phyloP scores from a whole-genome alignment of 2,329 filamentous ascomycete genomes.

The Seiridium cupressi region DNA sequence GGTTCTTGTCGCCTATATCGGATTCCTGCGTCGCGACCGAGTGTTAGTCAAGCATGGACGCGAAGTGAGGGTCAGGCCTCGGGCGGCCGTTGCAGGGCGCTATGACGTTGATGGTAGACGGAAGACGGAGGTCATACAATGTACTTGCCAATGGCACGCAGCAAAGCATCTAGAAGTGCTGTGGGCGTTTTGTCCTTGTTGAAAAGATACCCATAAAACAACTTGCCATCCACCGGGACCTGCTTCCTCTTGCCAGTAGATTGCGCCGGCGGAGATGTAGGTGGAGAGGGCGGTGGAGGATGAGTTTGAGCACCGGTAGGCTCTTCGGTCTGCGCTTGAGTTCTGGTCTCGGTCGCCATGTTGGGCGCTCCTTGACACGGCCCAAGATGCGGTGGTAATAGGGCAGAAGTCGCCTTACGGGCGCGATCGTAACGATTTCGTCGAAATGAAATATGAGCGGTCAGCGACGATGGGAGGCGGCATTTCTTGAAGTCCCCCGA shows the following conservation, averaged over 20 bases:
- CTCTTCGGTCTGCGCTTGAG: not conserved
- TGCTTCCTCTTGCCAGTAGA: constrained; percentile 7
- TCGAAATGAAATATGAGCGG: not conserved
- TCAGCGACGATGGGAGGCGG: constrained; percentile 1
- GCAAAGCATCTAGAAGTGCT: constrained; percentile 63
- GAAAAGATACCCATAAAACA: constrained; percentile 67
- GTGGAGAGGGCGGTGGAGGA: constrained; percentile 10
- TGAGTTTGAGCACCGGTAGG: constrained; percentile 1
- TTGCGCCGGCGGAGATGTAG: constrained; percentile 11
- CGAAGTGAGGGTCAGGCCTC: not conserved
- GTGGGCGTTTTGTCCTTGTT: constrained; percentile 66
- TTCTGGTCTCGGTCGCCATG: constrained; percentile 7
- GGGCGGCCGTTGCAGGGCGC: not conserved
- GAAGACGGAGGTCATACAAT: constrained; percentile 56
- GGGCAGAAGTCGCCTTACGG: not conserved
- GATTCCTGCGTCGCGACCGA: constrained; percentile 42
- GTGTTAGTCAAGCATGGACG: constrained; percentile 7
- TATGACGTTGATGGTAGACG: not conserved
- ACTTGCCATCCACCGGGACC: constrained; percentile 23
- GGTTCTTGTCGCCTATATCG: constrained; percentile 56
- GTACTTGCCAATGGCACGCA: constrained; percentile 65
- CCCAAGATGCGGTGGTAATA: not conserved
- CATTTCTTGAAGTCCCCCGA: not conserved
- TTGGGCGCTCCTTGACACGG: not conserved
- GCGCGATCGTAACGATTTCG: not conserved